Conservation (phyloP, 164 flowering plant species). For the Stephania yunnanensis region DNA sequence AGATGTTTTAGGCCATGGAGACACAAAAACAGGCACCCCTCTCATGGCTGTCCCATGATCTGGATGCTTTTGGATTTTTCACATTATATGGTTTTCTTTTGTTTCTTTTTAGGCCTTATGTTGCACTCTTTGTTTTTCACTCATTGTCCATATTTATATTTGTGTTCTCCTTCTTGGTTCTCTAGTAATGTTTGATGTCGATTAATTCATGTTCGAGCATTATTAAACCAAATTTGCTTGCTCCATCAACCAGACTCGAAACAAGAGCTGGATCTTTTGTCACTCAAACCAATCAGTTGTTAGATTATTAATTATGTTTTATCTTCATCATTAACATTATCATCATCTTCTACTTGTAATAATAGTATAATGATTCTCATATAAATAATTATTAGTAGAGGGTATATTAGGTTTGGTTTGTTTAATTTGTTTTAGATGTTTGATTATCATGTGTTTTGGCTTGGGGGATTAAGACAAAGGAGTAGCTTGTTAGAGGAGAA, state of each 20-base stretch:
- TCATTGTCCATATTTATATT: neutral
- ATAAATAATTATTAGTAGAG: too few species aligned
- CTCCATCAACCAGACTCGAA: too few species aligned
- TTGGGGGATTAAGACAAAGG: conserved; percentile 19
- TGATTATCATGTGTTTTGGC: neutral
- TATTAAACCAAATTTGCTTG: too few species aligned
- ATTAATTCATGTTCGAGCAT: too few species aligned
- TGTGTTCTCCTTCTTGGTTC: neutral
- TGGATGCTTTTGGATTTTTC: conserved; percentile 8
- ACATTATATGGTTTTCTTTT: neutral
- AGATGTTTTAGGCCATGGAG: conserved; percentile 30
- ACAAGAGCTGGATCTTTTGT: too few species aligned
- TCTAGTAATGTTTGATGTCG: too few species aligned
- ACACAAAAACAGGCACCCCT: conserved; percentile 34
- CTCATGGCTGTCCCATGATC: conserved; percentile 25
- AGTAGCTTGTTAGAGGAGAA: conserved; percentile 5
- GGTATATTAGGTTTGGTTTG: too few species aligned
- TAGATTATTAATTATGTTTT: neutral
- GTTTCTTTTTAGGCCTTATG: neutral
- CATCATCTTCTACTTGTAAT: neutral
- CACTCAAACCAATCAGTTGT: too few species aligned
- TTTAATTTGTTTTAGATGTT: neutral
- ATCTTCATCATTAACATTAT: neutral
- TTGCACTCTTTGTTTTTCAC: neutral
- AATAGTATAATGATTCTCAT: neutral